Conservation (phyloP, 768 basidiomycete genomes). For the Tricholoma hemisulphureum region DNA sequence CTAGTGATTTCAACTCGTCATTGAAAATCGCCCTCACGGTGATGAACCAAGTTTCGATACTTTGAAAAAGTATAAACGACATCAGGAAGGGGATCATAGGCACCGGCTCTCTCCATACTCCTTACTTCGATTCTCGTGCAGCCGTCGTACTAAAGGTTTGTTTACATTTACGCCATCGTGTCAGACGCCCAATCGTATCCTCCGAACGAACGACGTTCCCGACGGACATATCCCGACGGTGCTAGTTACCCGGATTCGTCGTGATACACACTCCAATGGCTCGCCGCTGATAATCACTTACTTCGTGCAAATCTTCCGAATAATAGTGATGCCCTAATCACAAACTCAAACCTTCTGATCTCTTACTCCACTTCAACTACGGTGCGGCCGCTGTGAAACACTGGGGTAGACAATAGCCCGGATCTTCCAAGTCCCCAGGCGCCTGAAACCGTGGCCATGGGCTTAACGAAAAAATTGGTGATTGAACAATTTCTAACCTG, state of each 20-base stretch:
- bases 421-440: not conserved
- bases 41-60: not conserved
- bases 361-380: not conserved
- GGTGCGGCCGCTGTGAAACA: slow-evolving; percentile 12
- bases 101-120: not conserved
- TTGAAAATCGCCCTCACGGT: not conserved
- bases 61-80: slow-evolving; percentile 4
- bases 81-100: slow-evolving; percentile 7
- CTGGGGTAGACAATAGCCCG: slow-evolving; percentile 9
- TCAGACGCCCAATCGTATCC: slow-evolving; percentile 7
- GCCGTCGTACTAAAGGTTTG: not conserved
- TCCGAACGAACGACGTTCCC: slow-evolving; percentile 1
- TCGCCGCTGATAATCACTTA: not conserved
- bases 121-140: not conserved
- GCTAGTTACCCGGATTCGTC: not conserved
- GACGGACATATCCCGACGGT: not conserved
- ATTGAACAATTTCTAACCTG: not conserved
- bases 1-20: slow-evolving; percentile 1
- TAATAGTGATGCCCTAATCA: slow-evolving; percentile 5
- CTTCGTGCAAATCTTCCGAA: not conserved
- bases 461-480: not conserved
- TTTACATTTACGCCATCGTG: not conserved
- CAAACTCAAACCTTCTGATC: not conserved
- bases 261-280: slow-evolving; percentile 9
- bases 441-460: not conserved